Evolutionary conservation across 2,329 filamentous ascomycete species (phyloP).

Genomic region (Diaporthe vaccinii): DNA sequence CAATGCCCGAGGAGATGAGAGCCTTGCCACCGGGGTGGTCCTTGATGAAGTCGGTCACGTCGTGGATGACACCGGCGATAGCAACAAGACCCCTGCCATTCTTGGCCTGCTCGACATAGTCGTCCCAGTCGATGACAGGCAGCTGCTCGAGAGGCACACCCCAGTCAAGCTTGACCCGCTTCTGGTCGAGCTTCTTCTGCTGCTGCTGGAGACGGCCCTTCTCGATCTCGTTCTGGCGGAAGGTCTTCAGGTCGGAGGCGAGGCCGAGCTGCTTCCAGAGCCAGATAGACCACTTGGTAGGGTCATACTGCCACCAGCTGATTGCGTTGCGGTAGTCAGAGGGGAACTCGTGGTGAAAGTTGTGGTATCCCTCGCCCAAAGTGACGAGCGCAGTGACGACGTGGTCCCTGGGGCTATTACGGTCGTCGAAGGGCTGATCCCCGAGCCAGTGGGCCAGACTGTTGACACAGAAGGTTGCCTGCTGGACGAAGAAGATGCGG

Average conservation of each 20-base stretch:
- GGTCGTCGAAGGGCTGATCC: conserved; percentile 93
- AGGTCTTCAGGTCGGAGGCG: conserved; percentile 90
- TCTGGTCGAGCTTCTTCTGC: conserved; percentile 94
- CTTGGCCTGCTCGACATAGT: conserved; percentile 83
- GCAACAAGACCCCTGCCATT: conserved; percentile 82
- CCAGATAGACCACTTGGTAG: conserved; percentile 92
- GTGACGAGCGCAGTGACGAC: conserved; percentile 88
- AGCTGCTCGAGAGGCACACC: conserved; percentile 87
- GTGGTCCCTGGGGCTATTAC: conserved; percentile 91
- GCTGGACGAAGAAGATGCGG: conserved; percentile 90
- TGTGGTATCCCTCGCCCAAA: conserved; percentile 89
- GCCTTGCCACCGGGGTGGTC: conserved; percentile 93
- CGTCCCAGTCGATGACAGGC: conserved; percentile 88
- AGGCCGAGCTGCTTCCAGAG: conserved; percentile 86
- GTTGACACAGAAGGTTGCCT: conserved; percentile 95
- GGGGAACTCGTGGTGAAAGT: conserved; percentile 96
- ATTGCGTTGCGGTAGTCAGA: conserved; percentile 95
- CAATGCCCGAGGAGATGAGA: conserved; percentile 84
- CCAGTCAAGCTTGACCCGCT: conserved; percentile 87
- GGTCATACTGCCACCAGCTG: conserved; percentile 92
- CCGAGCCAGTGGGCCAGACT: conserved; percentile 91
- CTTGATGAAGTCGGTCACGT: conserved; percentile 86
- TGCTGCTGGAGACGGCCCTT: conserved; percentile 90
- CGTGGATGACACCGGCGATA: conserved; percentile 88
- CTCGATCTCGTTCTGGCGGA: conserved; percentile 92